Evolutionary conservation across 164 flowering plant species (phyloP).

Genomic region (Vitis amurensis): DNA sequence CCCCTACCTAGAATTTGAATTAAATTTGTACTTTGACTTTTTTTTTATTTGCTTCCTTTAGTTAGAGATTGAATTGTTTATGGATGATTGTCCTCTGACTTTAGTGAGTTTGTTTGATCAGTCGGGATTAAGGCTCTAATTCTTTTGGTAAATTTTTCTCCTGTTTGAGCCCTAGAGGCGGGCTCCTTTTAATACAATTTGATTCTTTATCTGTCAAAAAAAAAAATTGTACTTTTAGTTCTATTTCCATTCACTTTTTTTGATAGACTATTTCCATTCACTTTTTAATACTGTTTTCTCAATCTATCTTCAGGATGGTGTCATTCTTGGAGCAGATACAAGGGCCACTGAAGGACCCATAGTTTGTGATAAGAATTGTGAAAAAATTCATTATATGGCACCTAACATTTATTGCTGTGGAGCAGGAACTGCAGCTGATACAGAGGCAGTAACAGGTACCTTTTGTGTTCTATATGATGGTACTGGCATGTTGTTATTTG

Average conservation of each 20-base stretch:
- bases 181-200: too few species aligned
- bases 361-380: conserved; percentile 92
- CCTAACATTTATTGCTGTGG: conserved; percentile 98
- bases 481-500: not conserved
- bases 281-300: not conserved
- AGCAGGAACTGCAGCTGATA: conserved; percentile 97
- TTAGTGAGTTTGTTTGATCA: too few species aligned
- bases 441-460: conserved; percentile 95
- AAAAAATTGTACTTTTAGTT: not conserved
- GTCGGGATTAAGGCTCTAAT: too few species aligned
- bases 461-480: not conserved
- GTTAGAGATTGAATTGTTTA: too few species aligned
- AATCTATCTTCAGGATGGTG: conserved; percentile 71
- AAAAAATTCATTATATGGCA: conserved; percentile 97
- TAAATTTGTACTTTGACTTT: not conserved
- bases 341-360: conserved; percentile 97
- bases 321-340: conserved; percentile 95
- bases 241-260: not conserved
- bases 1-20: not conserved
- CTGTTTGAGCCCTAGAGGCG: too few species aligned
- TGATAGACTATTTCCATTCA: not conserved
- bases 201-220: too few species aligned
- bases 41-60: too few species aligned
- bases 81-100: too few species aligned
- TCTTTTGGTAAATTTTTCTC: too few species aligned